These are phyloP conservation scores for Cystobasidiaceae sp. DNA, from an alignment of 1,284 basidiomycete genomes.

Conservation along the genomic window DNA sequence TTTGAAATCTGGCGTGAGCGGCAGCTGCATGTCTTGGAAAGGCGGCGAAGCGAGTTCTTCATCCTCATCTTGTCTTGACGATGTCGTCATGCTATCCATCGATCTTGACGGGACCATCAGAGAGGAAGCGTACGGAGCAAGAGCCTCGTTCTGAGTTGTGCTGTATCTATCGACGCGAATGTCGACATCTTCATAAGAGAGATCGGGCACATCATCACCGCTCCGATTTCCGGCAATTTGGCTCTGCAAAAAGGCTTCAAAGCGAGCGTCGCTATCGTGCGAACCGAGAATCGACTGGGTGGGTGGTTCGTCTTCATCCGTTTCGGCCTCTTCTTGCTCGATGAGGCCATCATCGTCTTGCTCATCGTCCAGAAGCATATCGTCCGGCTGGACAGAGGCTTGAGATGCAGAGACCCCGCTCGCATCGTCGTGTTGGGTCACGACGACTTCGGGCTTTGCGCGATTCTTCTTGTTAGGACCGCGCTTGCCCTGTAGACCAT, in stretches of 20 bases:
- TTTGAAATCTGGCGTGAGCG: neutral
- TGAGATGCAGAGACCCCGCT: too few relatives aligned
- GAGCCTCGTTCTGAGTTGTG: neutral
- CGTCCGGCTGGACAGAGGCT: too few relatives aligned
- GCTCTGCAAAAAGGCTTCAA: neutral
- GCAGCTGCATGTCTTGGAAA: slow-evolving; percentile 7
- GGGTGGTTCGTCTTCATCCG: neutral
- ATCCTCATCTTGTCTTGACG: slow-evolving; percentile 5
- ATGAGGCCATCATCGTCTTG: neutral
- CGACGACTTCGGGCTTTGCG: neutral
- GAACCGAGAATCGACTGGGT: neutral
- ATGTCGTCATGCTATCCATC: slow-evolving; percentile 1
- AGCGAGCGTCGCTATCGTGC: neutral
- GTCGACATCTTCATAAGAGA: slow-evolving; percentile 24
- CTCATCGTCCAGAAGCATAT: too few relatives aligned
- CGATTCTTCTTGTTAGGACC: slow-evolving; percentile 1
- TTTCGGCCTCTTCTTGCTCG: neutral
- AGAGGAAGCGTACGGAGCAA: neutral
- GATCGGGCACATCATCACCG: slow-evolving; percentile 23
- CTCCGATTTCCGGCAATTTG: neutral
- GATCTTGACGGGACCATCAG: neutral
- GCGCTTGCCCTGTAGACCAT: slow-evolving; percentile 15
- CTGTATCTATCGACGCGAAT: neutral
- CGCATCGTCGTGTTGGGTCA: slow-evolving; percentile 16
- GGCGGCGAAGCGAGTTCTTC: slow-evolving; percentile 14